phyloP scores from a whole-genome alignment of 306 rosid genomes.

The Malus sieversii region DNA sequence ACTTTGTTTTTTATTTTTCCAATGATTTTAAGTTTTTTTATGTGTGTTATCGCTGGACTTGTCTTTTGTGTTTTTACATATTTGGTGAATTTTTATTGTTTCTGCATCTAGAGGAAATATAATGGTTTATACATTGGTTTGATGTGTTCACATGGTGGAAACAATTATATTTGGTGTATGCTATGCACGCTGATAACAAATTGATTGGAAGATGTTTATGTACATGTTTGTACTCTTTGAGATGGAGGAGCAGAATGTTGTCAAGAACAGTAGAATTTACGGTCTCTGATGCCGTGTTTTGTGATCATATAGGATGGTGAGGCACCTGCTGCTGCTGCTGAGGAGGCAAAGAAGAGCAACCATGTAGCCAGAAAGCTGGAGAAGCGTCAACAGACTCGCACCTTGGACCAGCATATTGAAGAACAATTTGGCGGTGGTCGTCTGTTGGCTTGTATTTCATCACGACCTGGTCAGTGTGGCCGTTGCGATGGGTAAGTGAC shows the following conservation, averaged over 20 bases:
- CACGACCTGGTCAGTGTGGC: slow-evolving; percentile 60
- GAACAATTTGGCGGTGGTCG: slow-evolving; percentile 56
- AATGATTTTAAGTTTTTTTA: background rate
- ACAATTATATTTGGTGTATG: background rate
- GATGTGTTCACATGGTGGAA: background rate
- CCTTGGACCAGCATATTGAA: slow-evolving; percentile 46
- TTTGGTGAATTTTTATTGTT: background rate
- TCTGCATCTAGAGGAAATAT: background rate
- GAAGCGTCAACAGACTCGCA: slow-evolving; percentile 38
- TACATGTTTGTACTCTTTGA: background rate
- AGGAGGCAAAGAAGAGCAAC: slow-evolving; percentile 51
- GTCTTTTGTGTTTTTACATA: background rate
- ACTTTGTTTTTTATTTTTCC: background rate
- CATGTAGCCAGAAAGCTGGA: slow-evolving; percentile 46
- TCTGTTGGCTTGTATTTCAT: slow-evolving; percentile 53
- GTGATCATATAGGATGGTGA: slow-evolving; percentile 37
- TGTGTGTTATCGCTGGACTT: background rate
- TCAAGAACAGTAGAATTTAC: background rate
- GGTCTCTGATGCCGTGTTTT: background rate
- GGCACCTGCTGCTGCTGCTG: slow-evolving; percentile 17
- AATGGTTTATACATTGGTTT: background rate
- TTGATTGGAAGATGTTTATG: background rate
- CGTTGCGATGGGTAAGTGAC: slow-evolving; percentile 51
- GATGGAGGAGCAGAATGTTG: background rate
- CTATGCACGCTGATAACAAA: background rate